A percentile compares a stretch with the other conserved stretches of the same genome.
Conservation (phyloP, 768 basidiomycete genomes). For the Pholiota molesta region DNA sequence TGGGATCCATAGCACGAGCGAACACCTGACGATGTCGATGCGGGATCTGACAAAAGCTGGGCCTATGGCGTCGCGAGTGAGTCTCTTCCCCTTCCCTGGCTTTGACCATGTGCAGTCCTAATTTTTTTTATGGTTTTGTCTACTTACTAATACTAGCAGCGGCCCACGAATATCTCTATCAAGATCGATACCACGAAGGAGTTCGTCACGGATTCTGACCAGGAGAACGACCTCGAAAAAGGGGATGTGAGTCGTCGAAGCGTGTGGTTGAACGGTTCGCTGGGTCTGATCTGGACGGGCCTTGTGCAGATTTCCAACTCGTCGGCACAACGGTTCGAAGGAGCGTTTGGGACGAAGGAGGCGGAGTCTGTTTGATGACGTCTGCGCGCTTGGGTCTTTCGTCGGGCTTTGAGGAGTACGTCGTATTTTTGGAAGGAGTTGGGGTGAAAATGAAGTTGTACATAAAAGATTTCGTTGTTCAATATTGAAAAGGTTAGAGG, state of each 20-base stretch:
- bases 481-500: no score
- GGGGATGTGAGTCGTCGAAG: conserved; percentile 16
- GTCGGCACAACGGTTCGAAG: not conserved
- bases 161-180: conserved; percentile 52
- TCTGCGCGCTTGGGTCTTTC: no score
- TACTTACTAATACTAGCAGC: no score
- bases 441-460: no score
- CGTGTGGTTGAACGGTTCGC: not conserved
- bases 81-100: conserved; percentile 1
- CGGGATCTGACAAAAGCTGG: conserved; percentile 39
- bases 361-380: not conserved
- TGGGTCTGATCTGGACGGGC: not conserved
- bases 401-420: no score
- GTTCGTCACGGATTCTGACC: conserved; percentile 44
- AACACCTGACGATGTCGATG: conserved; percentile 41
- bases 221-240: conserved; percentile 31
- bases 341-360: not conserved
- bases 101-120: no score
- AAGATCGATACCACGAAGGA: conserved; percentile 59
- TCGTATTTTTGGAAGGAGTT: not conserved
- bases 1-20: conserved; percentile 42
- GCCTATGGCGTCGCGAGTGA: conserved; percentile 34
- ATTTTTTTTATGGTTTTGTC: no score
- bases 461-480: no score
- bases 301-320: conserved; percentile 4